Conservation (phyloP, 805 yeast genomes). For the Saccharomycopsis guyanensis region DNA sequence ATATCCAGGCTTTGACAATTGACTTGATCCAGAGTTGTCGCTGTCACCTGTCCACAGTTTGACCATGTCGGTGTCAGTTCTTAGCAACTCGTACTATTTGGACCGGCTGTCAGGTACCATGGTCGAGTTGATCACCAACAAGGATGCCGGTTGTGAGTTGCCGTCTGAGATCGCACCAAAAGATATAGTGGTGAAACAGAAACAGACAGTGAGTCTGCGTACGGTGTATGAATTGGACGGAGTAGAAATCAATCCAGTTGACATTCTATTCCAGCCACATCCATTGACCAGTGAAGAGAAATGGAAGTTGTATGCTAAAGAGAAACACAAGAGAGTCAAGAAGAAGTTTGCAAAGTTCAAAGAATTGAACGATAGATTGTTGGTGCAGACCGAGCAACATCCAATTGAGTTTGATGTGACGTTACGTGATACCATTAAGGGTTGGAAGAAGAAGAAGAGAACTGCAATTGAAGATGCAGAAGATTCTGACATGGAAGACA, state of each 20-base stretch:
- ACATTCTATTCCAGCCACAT: constrained; percentile 13
- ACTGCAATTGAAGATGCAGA: neutral
- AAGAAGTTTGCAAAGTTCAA: constrained; percentile 11
- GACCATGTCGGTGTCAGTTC: neutral
- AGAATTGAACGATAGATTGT: constrained; percentile 7
- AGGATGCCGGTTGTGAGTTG: neutral
- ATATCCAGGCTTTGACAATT: too few relatives aligned
- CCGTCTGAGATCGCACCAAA: constrained; percentile 9
- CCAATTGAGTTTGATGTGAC: constrained; percentile 7
- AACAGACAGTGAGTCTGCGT: neutral
- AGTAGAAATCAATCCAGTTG: constrained; percentile 18
- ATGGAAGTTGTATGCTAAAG: constrained; percentile 3
- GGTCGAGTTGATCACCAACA: neutral
- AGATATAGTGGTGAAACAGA: constrained; percentile 5
- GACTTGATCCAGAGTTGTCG: too few relatives aligned
- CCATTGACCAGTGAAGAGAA: constrained; percentile 14
- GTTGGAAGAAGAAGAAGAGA: neutral
- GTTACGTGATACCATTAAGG: neutral
- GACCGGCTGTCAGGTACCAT: neutral
- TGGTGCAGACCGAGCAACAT: constrained; percentile 4
- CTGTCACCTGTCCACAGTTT: too few relatives aligned
- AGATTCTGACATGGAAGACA: neutral
- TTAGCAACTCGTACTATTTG: neutral
- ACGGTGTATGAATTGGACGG: constrained; percentile 18
- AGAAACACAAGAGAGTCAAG: neutral